Base-by-base conservation (phyloP, 768 basidiomycete species). In the Melanogaster broomeanus region DNA sequence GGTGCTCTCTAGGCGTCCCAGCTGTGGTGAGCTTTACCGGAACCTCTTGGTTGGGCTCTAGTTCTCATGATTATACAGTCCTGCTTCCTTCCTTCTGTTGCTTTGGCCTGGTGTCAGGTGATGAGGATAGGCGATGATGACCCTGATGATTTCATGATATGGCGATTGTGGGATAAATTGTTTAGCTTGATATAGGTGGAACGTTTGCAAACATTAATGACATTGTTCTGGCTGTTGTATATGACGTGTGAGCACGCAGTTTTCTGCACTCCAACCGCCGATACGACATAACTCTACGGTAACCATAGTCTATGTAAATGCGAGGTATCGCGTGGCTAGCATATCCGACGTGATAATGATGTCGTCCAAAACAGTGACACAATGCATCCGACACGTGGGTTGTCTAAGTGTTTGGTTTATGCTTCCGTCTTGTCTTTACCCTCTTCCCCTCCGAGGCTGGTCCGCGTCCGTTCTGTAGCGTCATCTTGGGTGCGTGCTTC, bases 151-250 rank as follows among this genome's bases (percentile, higher is more conserved):
- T 22, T 48, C 21, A 30, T 19, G 41, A 43, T 48, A 42, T 27
- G 46, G 24, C 37, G 42, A 25, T 37, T 22, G 35, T 31, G 34
- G 41, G 42, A 48, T 48, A 25, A 45, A 42, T 45, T 44, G 27
- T 16, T 28, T 48, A 48, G 52, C 15, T 28, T 47, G 35, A 41
- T 25, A 39, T 27, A 12, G 38, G 16, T 42, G 46, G 52, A 44
- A 44, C 47, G 34, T 40, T 34, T 42, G 33, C 33, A 42, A 53
- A 53, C 13, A 9, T 12, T 10, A 49, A 53, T 53, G 52, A 49
- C 52, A 49, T 40, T 30, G 38, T 48, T 49, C 42, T 53, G 41
- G 42, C 42, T 49, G 31, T 45, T 25, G 13, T 13, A 19, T 39
- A 8, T 30, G 16, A 12, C 18, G 18, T 11, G n/a, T 12, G 18